A percentile compares a stretch with the other conserved stretches of the same genome.
Evolutionary conservation across 805 yeast genomes (phyloP).

Genomic region (Cyberlindnera maclurae): DNA sequence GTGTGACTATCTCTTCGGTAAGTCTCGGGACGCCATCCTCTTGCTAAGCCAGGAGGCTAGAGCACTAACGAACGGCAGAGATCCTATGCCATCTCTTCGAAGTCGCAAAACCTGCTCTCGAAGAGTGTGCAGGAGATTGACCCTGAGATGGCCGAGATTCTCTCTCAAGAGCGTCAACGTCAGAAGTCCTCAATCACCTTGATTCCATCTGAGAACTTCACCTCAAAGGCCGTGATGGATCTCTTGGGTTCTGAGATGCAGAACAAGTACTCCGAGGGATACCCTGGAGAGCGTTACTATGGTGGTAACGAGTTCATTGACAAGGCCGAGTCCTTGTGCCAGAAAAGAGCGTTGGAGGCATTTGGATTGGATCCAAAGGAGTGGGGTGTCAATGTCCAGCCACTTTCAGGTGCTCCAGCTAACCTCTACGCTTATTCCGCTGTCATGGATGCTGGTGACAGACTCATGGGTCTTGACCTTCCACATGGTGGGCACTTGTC

Average conservation of each 20-base stretch:
- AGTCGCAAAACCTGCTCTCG: slow-evolving; percentile 15
- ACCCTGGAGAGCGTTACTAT: slow-evolving; percentile 96
- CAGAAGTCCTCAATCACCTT: slow-evolving; percentile 88
- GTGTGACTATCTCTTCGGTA: too few relatives aligned
- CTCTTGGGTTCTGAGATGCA: slow-evolving; percentile 94
- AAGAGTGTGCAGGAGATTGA: slow-evolving; percentile 46
- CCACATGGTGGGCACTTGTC: slow-evolving; percentile 98
- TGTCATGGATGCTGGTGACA: slow-evolving; percentile 78
- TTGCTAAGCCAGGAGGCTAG: too few relatives aligned
- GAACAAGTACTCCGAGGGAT: slow-evolving; percentile 97
- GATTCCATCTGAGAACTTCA: slow-evolving; percentile 94
- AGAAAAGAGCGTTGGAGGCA: slow-evolving; percentile 82
- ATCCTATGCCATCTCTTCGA: slow-evolving; percentile 16
- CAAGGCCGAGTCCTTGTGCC: slow-evolving; percentile 83
- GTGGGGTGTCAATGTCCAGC: slow-evolving; percentile 98
- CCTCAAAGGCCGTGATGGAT: slow-evolving; percentile 92
- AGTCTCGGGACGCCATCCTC: not conserved
- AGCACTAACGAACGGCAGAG: slow-evolving; percentile 5
- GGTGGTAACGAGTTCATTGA: slow-evolving; percentile 97
- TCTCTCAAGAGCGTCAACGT: slow-evolving; percentile 70
- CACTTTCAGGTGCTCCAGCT: slow-evolving; percentile 95
- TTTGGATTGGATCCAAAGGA: slow-evolving; percentile 65
- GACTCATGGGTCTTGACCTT: slow-evolving; percentile 94
- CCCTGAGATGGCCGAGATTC: slow-evolving; percentile 78
- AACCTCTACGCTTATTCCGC: slow-evolving; percentile 91